These are phyloP conservation scores for Leucaena leucocephala DNA, from an alignment of 306 rosid species.

Conservation along the genomic window DNA sequence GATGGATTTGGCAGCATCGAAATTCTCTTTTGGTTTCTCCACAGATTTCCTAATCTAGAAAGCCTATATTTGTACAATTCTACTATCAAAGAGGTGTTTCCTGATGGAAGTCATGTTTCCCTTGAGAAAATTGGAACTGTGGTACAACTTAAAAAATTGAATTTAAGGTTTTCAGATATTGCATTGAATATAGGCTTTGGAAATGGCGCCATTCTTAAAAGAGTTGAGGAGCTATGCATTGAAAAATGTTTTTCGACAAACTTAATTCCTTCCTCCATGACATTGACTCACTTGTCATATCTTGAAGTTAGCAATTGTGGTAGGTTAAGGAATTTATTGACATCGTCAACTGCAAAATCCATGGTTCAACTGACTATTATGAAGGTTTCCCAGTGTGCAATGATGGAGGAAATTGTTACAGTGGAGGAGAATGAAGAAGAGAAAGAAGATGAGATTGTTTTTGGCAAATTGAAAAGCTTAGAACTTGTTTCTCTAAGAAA, in stretches of 20 bases:
- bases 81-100: neutral
- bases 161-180: accelerated
- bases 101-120: neutral
- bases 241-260: neutral
- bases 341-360: conserved; percentile 24
- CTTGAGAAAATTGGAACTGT: conserved; percentile 8
- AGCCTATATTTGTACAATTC: accelerated
- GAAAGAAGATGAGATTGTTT: conserved; percentile 1
- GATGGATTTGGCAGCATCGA: neutral
- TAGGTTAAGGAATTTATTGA: neutral
- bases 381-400: neutral
- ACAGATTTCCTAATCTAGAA: conserved; percentile 30
- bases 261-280: neutral
- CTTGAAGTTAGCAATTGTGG: conserved; percentile 12
- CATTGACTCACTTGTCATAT: neutral
- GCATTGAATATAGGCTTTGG: neutral
- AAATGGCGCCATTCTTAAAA: neutral
- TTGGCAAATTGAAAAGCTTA: conserved; percentile 2
- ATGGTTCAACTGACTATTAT: conserved; percentile 20
- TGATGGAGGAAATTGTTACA: neutral
- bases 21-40: conserved; percentile 24
- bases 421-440: neutral
- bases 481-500: conserved; percentile 10
- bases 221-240: neutral
- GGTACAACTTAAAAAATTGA: conserved; percentile 3